These are phyloP conservation scores for Vachellia collinsii DNA, from an alignment of 306 rosid genomes.

Conservation along the genomic window DNA sequence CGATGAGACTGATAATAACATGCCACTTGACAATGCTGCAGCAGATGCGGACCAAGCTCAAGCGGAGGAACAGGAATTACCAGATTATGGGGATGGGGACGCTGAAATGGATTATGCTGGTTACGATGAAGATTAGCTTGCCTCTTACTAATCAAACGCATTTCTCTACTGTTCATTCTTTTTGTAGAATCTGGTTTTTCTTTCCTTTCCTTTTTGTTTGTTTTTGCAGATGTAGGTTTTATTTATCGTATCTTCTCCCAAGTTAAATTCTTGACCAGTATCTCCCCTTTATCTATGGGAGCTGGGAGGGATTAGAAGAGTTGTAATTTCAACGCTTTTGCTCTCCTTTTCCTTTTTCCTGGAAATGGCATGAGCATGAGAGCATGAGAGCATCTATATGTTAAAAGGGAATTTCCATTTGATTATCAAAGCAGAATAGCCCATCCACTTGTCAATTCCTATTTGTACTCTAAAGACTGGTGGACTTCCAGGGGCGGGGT, in stretches of 20 bases:
- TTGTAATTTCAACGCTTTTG: not conserved
- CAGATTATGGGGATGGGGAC: slow-evolving; percentile 41
- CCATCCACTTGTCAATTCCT: not conserved
- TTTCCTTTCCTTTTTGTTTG: slow-evolving; percentile 21
- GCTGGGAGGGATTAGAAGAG: slow-evolving; percentile 4
- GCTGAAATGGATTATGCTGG: slow-evolving; percentile 38
- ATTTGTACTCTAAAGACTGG: not conserved
- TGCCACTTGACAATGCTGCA: slow-evolving; percentile 10
- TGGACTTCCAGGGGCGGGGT: not conserved
- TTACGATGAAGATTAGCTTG: slow-evolving; percentile 38
- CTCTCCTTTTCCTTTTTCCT: not conserved
- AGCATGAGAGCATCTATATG: not conserved
- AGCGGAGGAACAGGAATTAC: slow-evolving; percentile 37
- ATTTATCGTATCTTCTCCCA: slow-evolving; percentile 7
- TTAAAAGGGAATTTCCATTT: not conserved
- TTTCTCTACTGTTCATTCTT: not conserved
- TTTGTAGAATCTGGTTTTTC: not conserved
- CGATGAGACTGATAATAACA: slow-evolving; percentile 10
- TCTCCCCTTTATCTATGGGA: not conserved
- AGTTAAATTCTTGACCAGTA: not conserved
- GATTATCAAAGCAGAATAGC: not conserved
- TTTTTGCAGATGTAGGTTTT: slow-evolving; percentile 8
- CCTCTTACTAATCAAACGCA: not conserved
- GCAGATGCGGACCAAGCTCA: slow-evolving; percentile 28
- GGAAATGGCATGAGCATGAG: not conserved